Base-by-base conservation (phyloP, 1,284 basidiomycete species). In the Cystobasidium sp. region DNA sequence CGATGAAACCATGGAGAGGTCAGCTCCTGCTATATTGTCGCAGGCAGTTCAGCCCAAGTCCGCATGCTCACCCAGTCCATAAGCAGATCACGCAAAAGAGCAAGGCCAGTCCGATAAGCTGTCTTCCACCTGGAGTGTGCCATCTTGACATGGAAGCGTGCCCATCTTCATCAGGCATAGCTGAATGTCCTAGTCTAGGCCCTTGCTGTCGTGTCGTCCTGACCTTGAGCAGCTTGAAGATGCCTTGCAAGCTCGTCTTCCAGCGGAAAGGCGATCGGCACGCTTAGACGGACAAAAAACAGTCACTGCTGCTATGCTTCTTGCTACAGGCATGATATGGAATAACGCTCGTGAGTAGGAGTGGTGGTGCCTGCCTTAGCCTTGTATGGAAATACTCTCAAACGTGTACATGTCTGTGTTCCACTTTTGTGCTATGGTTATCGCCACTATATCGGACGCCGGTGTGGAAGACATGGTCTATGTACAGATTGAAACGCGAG, bases 51-150 rank as follows among this genome's bases (percentile, higher is more conserved):
- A 37, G 22, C 6, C 1, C 16, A 18, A 18, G n/a, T 3, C n/a
- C 37, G 14, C 12, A 67, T 51, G 72, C 78, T 46, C 46, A 79
- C 79, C 6, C 65, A 52, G 90, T 94, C 93, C 93, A 96, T 14
- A 95, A 86, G 31, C 93, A 79, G 58, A 94, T 92, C 62, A 96
- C 93, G 55, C 89, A 78, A 6, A 94, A 82, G 24, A 95, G 86
- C 39, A 95, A 84, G 47, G 84, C 82, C 63, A 94, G 88, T 68
- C 93, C 93, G 64, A 88, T 80, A 65, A 87, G 31, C 61, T 63
- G 61, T 49, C 61, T 63, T 22, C 61, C 61, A 14, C 44, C 61
- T n/a, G 61, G 61, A 47, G 61, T 63, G 8, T 47, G 47, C 61
- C 61, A 63, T 47, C 44, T 47, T 4, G 61, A 63, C 61, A 16